These are phyloP conservation scores for Ogataea allantospora DNA, from an alignment of 805 yeast species.

Conservation along the genomic window DNA sequence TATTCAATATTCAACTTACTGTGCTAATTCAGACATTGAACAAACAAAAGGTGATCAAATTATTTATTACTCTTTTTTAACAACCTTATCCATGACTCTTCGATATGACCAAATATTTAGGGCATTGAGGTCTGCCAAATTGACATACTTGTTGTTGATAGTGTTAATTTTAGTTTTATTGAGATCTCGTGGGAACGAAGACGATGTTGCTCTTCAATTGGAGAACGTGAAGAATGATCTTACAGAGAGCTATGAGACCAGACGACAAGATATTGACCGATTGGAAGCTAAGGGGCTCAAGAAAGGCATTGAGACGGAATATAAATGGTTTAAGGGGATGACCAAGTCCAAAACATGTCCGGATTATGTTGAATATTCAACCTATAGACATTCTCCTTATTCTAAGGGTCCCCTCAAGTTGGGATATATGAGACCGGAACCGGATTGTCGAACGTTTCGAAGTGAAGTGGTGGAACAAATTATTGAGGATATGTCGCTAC, in stretches of 20 bases:
- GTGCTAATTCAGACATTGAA: conserved; percentile 34
- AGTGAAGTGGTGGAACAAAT: conserved; percentile 61
- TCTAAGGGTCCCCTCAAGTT: conserved; percentile 53
- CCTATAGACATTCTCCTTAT: conserved; percentile 52
- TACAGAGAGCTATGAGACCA: neutral
- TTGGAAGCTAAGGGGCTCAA: no score
- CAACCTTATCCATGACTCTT: no score
- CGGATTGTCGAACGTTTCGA: conserved; percentile 68
- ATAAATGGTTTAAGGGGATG: conserved; percentile 25
- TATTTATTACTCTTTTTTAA: neutral
- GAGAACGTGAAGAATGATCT: conserved; percentile 1
- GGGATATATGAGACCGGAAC: conserved; percentile 76
- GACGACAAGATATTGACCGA: no score
- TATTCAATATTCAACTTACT: conserved; percentile 20
- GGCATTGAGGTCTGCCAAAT: conserved; percentile 16
- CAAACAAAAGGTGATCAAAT: neutral
- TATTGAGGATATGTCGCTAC: conserved; percentile 48
- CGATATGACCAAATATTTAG: conserved; percentile 12
- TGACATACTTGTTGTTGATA: conserved; percentile 14
- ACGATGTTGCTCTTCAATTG: conserved; percentile 6
- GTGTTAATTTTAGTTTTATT: conserved; percentile 10
- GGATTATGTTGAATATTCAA: conserved; percentile 61
- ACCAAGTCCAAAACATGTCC: conserved; percentile 42
- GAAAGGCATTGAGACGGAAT: no score
- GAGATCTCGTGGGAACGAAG: neutral